Base-by-base conservation (phyloP, 2,329 filamentous ascomycete genomes). In the Pseudocercospora fuligena region DNA sequence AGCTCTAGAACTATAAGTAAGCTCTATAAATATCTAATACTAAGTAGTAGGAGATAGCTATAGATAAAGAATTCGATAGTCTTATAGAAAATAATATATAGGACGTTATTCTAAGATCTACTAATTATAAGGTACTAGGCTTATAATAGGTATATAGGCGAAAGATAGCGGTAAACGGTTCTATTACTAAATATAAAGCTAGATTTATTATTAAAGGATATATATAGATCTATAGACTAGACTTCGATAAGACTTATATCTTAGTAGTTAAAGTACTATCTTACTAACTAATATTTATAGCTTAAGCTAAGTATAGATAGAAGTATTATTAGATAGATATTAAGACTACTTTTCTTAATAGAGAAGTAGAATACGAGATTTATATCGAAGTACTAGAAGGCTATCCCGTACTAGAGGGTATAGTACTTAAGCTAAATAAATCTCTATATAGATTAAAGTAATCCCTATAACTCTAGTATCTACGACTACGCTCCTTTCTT, bases 331-430 rank as follows among this genome's bases (percentile, higher is more conserved):
- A 65, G 40, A 51, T 62, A 51, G 61, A 64, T 36, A 61, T 61
- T 53, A 61, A 61, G 59, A 49, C 21, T 25, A 21, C 36, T n/a
- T 64, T 64, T 53, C 62, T 67, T 16, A 67, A 67, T 31, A 40
- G 66, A 16, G 36, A 61, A 14, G 29, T 65, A 12, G 58, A 67
- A n/a, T 21, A 67, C 12, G 57, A 65, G 40, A 59, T 67, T 19
- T 67, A 67, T 27, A 36, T 67, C 40, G 33, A 61, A 23, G 53
- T 51, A 21, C 66, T 60, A 65, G 57, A 67, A 60, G 62, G 66
- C 16, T 67, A n/a, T 40, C 27, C 9, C 40, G 51, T 51, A 60
- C 31, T 14, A 36, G n/a, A 19, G 14, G 36, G 31, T 8, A 57
- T 60, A n/a, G 63, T 65, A 23, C 54, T 63, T 33, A 31, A 27